These are phyloP conservation scores for Trichophyton benhamiae DNA, from an alignment of 2,329 filamentous ascomycete species.

Conservation along the genomic window DNA sequence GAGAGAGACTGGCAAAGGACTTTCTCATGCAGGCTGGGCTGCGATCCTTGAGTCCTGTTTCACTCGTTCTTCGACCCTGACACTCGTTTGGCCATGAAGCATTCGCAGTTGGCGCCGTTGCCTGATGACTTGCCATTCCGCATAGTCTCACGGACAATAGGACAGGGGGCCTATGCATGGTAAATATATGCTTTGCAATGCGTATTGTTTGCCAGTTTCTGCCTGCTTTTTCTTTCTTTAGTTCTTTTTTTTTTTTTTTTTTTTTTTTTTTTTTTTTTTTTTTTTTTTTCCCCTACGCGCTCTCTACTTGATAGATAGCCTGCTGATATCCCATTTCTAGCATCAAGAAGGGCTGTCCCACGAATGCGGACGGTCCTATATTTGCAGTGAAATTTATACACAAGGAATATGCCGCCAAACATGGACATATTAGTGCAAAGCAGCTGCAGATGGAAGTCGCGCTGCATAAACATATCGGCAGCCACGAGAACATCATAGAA, in stretches of 20 bases:
- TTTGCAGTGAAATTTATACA: conserved; percentile 99
- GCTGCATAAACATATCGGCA: conserved; percentile 74
- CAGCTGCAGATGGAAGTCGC: conserved; percentile 88
- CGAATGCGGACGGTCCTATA: conserved; percentile 55
- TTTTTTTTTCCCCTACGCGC: background rate
- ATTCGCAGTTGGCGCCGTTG: conserved; percentile 82
- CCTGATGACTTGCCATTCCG: conserved; percentile 79
- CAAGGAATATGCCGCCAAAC: conserved; percentile 81
- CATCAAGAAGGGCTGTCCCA: conserved; percentile 83
- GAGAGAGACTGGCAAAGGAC: background rate
- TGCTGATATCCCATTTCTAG: conserved; percentile 32
- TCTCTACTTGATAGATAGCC: background rate
- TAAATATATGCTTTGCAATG: conserved; percentile 33
- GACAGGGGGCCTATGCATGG: conserved; percentile 95
- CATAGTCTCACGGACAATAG: conserved; percentile 91
- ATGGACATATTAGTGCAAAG: conserved; percentile 77
- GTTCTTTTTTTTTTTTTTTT: too few species aligned
- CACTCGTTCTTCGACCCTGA: background rate
- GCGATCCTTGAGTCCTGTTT: background rate
- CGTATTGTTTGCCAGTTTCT: background rate
- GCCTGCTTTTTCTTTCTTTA: background rate
- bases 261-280: too few species aligned
- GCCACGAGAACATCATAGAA: conserved; percentile 86
- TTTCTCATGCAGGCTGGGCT: background rate
- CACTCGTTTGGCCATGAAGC: conserved; percentile 34